Conservation (phyloP, 495 filamentous ascomycete species). For the Xylona heveae region DNA sequence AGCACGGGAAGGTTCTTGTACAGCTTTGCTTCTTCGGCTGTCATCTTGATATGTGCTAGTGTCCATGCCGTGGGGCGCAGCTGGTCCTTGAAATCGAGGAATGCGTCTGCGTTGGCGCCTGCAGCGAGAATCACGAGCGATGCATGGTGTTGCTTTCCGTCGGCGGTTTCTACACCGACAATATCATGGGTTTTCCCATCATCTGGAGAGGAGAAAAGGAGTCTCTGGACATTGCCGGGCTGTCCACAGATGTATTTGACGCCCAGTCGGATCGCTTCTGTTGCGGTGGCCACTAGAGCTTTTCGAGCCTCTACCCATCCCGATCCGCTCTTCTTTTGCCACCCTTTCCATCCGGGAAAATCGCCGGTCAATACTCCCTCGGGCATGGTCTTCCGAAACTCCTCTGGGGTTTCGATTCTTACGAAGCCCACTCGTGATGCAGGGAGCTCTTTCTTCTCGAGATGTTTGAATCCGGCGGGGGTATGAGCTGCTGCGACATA, state of each 20-base stretch:
- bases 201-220: slow-evolving; percentile 16
- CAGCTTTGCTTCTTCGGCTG: slow-evolving; percentile 17
- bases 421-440: slow-evolving; percentile 11
- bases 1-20: slow-evolving; percentile 27
- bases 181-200: slow-evolving; percentile 19
- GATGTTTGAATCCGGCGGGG: slow-evolving; percentile 16
- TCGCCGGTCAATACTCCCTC: slow-evolving; percentile 25
- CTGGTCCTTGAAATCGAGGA: slow-evolving; percentile 30
- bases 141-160: slow-evolving; percentile 16
- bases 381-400: slow-evolving; percentile 29
- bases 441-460: slow-evolving; percentile 17
- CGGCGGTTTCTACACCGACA: slow-evolving; percentile 17
- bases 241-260: slow-evolving; percentile 22
- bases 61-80: slow-evolving; percentile 33
- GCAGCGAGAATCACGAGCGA: slow-evolving; percentile 23
- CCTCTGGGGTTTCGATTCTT: slow-evolving; percentile 16
- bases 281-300: slow-evolving; percentile 22
- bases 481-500: slow-evolving; percentile 23
- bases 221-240: slow-evolving; percentile 16
- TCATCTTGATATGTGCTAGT: slow-evolving; percentile 27
- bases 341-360: slow-evolving; percentile 29
- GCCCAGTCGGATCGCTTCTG: slow-evolving; percentile 22
- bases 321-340: slow-evolving; percentile 18
- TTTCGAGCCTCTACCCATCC: slow-evolving; percentile 29
- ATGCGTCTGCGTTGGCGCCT: slow-evolving; percentile 22